phyloP scores from a whole-genome alignment of 2,329 filamentous ascomycete species.

The Daldinia sp. region DNA sequence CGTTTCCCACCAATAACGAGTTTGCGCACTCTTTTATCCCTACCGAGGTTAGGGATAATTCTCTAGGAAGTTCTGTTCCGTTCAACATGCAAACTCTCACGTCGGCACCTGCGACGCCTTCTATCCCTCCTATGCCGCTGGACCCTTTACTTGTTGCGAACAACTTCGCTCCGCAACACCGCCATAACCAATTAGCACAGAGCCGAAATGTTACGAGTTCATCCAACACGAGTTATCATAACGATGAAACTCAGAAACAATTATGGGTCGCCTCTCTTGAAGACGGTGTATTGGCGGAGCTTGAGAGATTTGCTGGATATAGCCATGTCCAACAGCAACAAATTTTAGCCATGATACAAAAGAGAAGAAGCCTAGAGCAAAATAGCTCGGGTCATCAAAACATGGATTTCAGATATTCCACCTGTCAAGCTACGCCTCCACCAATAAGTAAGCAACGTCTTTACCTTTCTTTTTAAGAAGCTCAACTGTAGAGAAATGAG shows the following conservation, averaged over 20 bases:
- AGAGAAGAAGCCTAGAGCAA: constrained; percentile 32
- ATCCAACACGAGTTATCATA: constrained; percentile 19
- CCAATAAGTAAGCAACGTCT: constrained; percentile 23
- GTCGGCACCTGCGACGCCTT: constrained; percentile 29
- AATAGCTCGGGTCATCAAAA: constrained; percentile 22
- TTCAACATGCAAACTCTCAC: constrained; percentile 36
- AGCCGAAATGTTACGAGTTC: constrained; percentile 18
- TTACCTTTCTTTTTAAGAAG: background rate
- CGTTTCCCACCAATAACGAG: constrained; percentile 28
- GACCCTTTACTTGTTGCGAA: constrained; percentile 27
- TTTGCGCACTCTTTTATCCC: constrained; percentile 30
- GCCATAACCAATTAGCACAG: constrained; percentile 25
- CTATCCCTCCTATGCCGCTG: constrained; percentile 21
- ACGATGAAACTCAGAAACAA: constrained; percentile 29
- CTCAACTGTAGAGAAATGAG: background rate
- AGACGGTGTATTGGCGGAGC: constrained; percentile 36
- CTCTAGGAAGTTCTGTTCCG: constrained; percentile 28
- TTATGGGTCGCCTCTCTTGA: constrained; percentile 32
- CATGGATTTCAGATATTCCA: constrained; percentile 31
- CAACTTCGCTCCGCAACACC: constrained; percentile 21
- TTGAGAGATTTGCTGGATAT: constrained; percentile 39
- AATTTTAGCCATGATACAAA: constrained; percentile 37
- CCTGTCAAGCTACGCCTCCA: constrained; percentile 32
- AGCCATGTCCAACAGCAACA: constrained; percentile 41
- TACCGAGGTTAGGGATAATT: constrained; percentile 16